A percentile compares a stretch with the other conserved stretches of the same genome.
Conservation (phyloP, 2,329 filamentous ascomycete species). For the Cyclaneusma minus region DNA sequence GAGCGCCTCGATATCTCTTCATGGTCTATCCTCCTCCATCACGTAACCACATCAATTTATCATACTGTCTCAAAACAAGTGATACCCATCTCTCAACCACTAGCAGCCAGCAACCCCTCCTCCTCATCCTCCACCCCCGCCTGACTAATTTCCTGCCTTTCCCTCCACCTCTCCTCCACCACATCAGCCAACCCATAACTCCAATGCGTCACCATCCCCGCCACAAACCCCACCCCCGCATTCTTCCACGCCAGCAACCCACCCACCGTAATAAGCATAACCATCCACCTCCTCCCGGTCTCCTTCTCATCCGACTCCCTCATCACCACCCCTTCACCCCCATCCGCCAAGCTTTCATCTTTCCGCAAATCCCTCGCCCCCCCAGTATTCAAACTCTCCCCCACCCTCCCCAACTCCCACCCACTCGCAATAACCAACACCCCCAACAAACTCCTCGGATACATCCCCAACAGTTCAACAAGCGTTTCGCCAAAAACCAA, state of each 20-base stretch:
- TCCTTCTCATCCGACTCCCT: conserved; percentile 18
- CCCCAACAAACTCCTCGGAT: conserved; percentile 64
- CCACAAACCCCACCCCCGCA: conserved; percentile 73
- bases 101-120: too few species aligned
- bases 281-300: conserved; percentile 53
- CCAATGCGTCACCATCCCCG: conserved; percentile 66
- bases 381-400: conserved; percentile 66
- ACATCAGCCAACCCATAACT: conserved; percentile 30
- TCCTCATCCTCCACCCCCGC: too few species aligned
- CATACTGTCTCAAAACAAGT: too few species aligned
- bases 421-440: conserved; percentile 86
- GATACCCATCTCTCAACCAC: too few species aligned
- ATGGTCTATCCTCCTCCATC: too few species aligned
- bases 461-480: conserved; percentile 51
- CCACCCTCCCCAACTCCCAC: conserved; percentile 73
- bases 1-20: too few species aligned
- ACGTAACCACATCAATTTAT: too few species aligned
- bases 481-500: conserved; percentile 60
- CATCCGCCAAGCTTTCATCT: conserved; percentile 26
- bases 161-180: background rate
- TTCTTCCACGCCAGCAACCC: conserved; percentile 76
- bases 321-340: conserved; percentile 13
- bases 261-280: conserved; percentile 81
- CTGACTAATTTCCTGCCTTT: too few species aligned
- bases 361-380: conserved; percentile 45